Percentiles rank a stretch among this genome's conserved stretches.
Evolutionary conservation across 2,329 filamentous ascomycete genomes (phyloP).

Genomic region (Pseudocercospora crystallina): DNA sequence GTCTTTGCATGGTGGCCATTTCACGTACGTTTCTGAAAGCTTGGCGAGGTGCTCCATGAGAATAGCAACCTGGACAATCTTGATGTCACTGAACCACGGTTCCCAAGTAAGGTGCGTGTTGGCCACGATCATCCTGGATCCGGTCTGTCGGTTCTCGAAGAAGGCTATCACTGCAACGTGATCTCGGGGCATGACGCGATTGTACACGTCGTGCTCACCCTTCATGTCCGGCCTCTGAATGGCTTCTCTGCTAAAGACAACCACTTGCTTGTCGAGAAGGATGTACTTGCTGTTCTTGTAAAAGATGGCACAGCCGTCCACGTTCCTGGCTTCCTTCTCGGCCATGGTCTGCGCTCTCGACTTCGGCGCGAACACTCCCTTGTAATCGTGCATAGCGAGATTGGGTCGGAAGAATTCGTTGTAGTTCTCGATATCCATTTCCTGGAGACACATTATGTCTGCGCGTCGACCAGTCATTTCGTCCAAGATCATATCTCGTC

Average conservation of each 20-base stretch:
- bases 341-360: conserved; percentile 87
- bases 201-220: conserved; percentile 95
- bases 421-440: conserved; percentile 89
- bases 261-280: conserved; percentile 86
- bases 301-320: conserved; percentile 96
- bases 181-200: conserved; percentile 96
- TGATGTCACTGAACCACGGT: conserved; percentile 85
- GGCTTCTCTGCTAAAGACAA: conserved; percentile 87
- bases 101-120: conserved; percentile 98
- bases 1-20: conserved; percentile 76
- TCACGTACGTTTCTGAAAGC: conserved; percentile 79
- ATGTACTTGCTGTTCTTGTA: conserved; percentile 96
- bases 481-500: conserved; percentile 76
- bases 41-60: conserved; percentile 89
- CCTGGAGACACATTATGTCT: conserved; percentile 90
- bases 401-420: conserved; percentile 88
- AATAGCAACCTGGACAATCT: conserved; percentile 93
- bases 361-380: conserved; percentile 90
- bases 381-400: conserved; percentile 84
- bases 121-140: conserved; percentile 86
- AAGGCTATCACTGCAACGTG: conserved; percentile 92
- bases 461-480: conserved; percentile 78
- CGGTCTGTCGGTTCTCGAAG: conserved; percentile 86
- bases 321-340: conserved; percentile 81
- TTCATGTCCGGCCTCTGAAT: conserved; percentile 97